A percentile compares a stretch with the other conserved stretches of the same genome.
Evolutionary conservation across 2,329 filamentous ascomycete genomes (phyloP).

Genomic region (Karstenula rhodostoma): DNA sequence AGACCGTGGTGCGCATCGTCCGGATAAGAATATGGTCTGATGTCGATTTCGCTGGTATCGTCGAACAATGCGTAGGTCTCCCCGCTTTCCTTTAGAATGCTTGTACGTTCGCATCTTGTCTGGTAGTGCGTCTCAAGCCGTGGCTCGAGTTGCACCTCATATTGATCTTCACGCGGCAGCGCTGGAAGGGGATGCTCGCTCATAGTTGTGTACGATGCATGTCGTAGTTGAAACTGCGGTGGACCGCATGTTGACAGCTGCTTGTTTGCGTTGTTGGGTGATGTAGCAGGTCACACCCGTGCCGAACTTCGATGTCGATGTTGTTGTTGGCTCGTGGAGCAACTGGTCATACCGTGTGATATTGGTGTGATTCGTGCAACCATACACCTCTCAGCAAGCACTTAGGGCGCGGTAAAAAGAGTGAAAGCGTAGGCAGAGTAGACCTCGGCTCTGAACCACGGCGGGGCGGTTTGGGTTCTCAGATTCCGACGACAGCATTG

Average conservation of each 20-base stretch:
- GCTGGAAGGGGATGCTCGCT: slow-evolving; percentile 2
- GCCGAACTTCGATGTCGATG: not conserved
- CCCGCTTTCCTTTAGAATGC: not conserved
- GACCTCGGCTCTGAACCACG: not conserved
- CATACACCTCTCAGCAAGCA: not conserved
- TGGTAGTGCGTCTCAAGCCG: not conserved
- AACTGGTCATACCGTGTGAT: slow-evolving; percentile 12
- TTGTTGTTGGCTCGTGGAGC: slow-evolving; percentile 6
- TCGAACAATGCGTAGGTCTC: not conserved
- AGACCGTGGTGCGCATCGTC: not conserved
- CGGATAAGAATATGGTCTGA: not conserved
- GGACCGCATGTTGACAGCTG: slow-evolving; percentile 2
- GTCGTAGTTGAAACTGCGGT: not conserved
- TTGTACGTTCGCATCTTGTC: not conserved
- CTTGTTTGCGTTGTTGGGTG: slow-evolving; percentile 6
- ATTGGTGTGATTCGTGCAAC: slow-evolving; percentile 7
- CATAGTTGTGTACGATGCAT: slow-evolving; percentile 1
- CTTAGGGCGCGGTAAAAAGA: not conserved
- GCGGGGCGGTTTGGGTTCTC: not conserved
- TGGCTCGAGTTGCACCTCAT: not conserved
- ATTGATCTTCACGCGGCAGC: not conserved
- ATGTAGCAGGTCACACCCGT: slow-evolving; percentile 10
- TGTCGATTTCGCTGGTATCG: not conserved
- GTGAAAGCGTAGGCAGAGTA: not conserved
- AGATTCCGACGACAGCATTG: slow-evolving; percentile 29